Conservation (phyloP, 2,329 filamentous ascomycete genomes). For the Aureobasidium sp. region DNA sequence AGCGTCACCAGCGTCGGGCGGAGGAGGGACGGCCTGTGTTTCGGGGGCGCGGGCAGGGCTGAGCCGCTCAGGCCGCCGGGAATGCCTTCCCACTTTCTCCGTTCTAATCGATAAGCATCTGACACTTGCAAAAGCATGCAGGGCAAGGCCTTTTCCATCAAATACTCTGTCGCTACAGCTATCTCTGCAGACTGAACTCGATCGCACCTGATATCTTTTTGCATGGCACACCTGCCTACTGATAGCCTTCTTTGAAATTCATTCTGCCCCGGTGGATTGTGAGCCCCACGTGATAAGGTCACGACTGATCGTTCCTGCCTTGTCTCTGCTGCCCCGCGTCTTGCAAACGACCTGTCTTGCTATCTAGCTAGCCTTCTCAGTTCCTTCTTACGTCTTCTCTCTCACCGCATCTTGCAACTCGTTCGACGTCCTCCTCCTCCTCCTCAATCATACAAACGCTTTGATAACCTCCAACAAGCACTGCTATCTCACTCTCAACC, state of each 20-base stretch:
- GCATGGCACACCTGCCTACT: neutral
- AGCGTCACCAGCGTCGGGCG: slow-evolving; percentile 9
- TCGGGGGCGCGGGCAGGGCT: slow-evolving; percentile 7
- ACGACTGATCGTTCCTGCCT: slow-evolving; percentile 12
- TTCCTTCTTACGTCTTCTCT: neutral
- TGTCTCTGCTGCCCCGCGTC: slow-evolving; percentile 14
- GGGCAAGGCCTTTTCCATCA: neutral
- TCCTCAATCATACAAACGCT: neutral
- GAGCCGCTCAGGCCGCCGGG: neutral
- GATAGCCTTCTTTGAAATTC: neutral
- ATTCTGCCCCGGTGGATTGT: slow-evolving; percentile 3
- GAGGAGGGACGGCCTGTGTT: slow-evolving; percentile 8
- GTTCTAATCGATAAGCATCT: neutral
- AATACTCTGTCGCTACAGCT: neutral
- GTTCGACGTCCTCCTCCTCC: too few relatives aligned
- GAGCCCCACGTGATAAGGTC: slow-evolving; percentile 4
- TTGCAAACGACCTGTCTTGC: slow-evolving; percentile 5
- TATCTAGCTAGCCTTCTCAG: neutral
- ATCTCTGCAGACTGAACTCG: neutral
- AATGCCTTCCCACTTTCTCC: neutral
- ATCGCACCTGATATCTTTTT: neutral
- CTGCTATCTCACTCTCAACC: slow-evolving; percentile 3
- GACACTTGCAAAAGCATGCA: neutral
- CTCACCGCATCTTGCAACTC: neutral
- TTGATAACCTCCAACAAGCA: neutral